phyloP scores from a whole-genome alignment of 306 rosid species.

The Quercus wislizeni region DNA sequence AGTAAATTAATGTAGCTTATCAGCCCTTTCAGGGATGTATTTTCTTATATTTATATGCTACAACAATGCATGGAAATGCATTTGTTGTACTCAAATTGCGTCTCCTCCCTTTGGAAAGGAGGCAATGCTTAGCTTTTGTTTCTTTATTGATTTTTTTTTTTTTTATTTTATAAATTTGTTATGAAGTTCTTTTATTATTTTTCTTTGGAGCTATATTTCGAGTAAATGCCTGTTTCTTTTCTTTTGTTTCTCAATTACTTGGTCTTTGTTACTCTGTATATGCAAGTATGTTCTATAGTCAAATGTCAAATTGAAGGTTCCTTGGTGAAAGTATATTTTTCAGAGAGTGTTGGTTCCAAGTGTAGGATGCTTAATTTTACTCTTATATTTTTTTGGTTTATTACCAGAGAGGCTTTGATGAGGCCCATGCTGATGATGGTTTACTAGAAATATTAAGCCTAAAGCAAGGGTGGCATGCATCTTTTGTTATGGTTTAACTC shows the following conservation, averaged over 20 bases:
- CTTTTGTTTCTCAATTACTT: too few species aligned
- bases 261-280: too few species aligned
- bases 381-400: slow-evolving; percentile 18
- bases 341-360: not conserved
- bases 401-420: slow-evolving; percentile 81
- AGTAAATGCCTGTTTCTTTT: too few species aligned
- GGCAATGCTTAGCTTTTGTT: not conserved
- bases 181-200: too few species aligned
- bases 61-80: not conserved
- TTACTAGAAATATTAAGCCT: too few species aligned
- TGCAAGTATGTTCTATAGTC: too few species aligned
- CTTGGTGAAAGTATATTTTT: too few species aligned
- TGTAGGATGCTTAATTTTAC: slow-evolving; percentile 1
- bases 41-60: too few species aligned
- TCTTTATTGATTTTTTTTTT: not conserved
- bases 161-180: not conserved
- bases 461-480: too few species aligned
- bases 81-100: not conserved
- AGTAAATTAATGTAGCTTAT: not conserved
- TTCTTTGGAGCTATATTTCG: too few species aligned
- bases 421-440: slow-evolving; percentile 68
- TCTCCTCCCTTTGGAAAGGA: too few species aligned
- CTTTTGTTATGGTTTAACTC: slow-evolving; percentile 83
- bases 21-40: not conserved
- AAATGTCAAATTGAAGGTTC: too few species aligned